These are phyloP conservation scores for Saprolegnia parasitica DNA, from an alignment of 352 stramenopile genomes.

Conservation along the genomic window DNA sequence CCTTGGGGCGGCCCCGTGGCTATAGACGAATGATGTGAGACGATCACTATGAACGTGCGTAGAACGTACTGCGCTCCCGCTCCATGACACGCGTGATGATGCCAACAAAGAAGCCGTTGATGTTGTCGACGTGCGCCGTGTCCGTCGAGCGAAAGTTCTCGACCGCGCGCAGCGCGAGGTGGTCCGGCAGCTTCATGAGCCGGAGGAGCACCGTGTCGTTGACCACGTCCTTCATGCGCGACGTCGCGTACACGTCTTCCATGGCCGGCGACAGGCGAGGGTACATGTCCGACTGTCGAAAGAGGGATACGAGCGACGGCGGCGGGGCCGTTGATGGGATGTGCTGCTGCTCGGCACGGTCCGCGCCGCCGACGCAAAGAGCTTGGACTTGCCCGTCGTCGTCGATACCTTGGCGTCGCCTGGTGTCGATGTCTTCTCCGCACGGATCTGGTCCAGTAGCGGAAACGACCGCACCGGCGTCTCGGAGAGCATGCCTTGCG, in stretches of 20 bases:
- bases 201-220: conserved; percentile 75
- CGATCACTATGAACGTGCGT: no score
- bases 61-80: conserved; percentile 28
- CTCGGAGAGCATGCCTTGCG: conserved; percentile 43
- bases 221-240: conserved; percentile 49
- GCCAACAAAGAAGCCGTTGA: conserved; percentile 74
- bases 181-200: conserved; percentile 61
- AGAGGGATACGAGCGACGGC: conserved; percentile 30
- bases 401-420: conserved; percentile 11
- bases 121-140: conserved; percentile 63
- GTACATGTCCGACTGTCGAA: conserved; percentile 42
- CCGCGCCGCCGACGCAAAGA: not conserved
- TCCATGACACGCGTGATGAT: conserved; percentile 83
- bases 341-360: not conserved
- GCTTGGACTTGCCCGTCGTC: not conserved
- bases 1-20: conserved; percentile 1
- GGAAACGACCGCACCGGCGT: conserved; percentile 26
- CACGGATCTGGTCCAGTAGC: not conserved
- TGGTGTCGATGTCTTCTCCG: conserved; percentile 6
- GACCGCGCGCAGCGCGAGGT: conserved; percentile 53
- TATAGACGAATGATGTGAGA: not conserved
- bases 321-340: no score
- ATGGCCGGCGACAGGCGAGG: conserved; percentile 47
- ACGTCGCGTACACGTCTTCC: conserved; percentile 49
- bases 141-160: conserved; percentile 79